Evolutionary conservation across 306 rosid species (phyloP), one percentile per base, ranked within the genome.

Genomic region (Acmispon strigosus): DNA sequence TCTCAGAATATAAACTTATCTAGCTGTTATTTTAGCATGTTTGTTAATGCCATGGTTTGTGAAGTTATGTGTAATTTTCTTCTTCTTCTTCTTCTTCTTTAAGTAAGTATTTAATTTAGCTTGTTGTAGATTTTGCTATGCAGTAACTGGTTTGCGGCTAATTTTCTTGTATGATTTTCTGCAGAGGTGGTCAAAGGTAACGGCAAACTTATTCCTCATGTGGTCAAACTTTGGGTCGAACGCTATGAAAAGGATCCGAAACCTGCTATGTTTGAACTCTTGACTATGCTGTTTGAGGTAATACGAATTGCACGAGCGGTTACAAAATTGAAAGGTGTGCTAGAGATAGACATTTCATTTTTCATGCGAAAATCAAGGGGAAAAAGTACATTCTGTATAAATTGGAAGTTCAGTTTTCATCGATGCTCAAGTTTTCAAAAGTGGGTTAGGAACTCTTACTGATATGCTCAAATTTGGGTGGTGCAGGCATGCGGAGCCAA

Each of bases 401-500:
- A 49, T 39, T 45, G 22, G 62, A 44, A 44, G 17, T 8, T 34
- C 44, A 52, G 15, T 43, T 63, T 37, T 66, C 73, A n/a, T 45
- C 18, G 57, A 50, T 57, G 54, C 1, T 49, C 41, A 73, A 55
- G 70, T 34, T 57, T 56, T 75, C 8, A 13, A 16, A 27, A 27
- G 34, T 4, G 24, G 20, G 32, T 77, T 55, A 48, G 37, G 50
- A 29, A 10, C 34, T 58, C 76, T 70, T 42, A 44, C 14, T 61
- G 63, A 56, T 50, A 75, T 70, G 78, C 49, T 50, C 68, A 64
- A 77, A 75, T 51, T 74, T 39, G 58, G 57, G 73, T 64, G 71
- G 45, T 76, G 62, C 77, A 94, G 98, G 98, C 97, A 27, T 94
- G 98, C 67, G 98, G 98, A 61, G 92, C 94, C 60, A 94, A 85